phyloP scores from a whole-genome alignment of 306 rosid genomes.

The Lathyrus oleraceus region DNA sequence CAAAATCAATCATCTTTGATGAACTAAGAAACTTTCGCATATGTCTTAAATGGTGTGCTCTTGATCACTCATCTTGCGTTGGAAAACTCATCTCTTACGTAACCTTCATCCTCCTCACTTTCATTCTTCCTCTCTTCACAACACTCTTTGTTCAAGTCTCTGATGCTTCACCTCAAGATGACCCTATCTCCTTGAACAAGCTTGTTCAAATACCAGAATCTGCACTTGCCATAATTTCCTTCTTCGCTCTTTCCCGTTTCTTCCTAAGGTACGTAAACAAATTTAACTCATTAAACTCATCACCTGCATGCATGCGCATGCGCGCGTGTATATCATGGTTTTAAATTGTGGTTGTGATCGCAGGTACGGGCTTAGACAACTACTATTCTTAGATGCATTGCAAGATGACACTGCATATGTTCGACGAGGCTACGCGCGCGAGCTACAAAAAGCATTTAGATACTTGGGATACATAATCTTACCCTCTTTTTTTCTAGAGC shows the following conservation, averaged over 20 bases:
- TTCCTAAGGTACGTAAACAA: slow-evolving; percentile 46
- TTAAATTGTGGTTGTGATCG: not conserved
- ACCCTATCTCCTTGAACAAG: slow-evolving; percentile 65
- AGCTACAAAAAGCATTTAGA: slow-evolving; percentile 71
- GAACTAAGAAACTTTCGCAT: slow-evolving; percentile 63
- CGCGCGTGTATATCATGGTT: not conserved
- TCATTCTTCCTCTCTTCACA: slow-evolving; percentile 55
- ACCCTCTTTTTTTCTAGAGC: slow-evolving; percentile 71
- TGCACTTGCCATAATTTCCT: slow-evolving; percentile 58
- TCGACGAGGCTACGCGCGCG: slow-evolving; percentile 54
- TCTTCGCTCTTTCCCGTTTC: slow-evolving; percentile 69
- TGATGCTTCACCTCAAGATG: slow-evolving; percentile 39
- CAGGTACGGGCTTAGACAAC: slow-evolving; percentile 68
- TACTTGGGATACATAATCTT: slow-evolving; percentile 58
- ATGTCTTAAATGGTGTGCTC: slow-evolving; percentile 83
- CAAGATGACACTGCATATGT: slow-evolving; percentile 55
- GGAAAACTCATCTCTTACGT: slow-evolving; percentile 63
- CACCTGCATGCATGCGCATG: not conserved
- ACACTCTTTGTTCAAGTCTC: slow-evolving; percentile 48
- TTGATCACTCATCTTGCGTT: slow-evolving; percentile 66
- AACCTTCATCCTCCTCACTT: slow-evolving; percentile 53
- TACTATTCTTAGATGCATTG: slow-evolving; percentile 65
- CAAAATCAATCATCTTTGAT: slow-evolving; percentile 53
- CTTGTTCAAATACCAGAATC: slow-evolving; percentile 85
- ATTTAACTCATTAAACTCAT: not conserved